Evolutionary conservation across 2,329 filamentous ascomycete species (phyloP), one percentile per base, ranked within the genome.

Genomic region (Monosporascus ibericus): DNA sequence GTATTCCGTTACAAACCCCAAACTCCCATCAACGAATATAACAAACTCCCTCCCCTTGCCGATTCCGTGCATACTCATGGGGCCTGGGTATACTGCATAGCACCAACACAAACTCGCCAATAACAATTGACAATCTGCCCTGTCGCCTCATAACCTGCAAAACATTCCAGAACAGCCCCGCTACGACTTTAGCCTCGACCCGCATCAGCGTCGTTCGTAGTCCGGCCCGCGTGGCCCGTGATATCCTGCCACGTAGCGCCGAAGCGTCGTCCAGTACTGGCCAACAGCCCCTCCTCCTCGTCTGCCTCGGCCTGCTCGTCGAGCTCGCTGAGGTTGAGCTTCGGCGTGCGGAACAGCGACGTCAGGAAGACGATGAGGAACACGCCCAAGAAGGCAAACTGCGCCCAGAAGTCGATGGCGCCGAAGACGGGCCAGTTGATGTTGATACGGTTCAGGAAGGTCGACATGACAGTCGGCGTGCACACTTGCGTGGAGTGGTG

Each of bases 351-450:
- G 77, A 97, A 86, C 0, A 96, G 72, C 3, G 88, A 84, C 1
- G 88, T 87, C 22, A 90, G 54, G 61, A 96, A 88, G 14, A 95
- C 85, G 51, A 96, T 72, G 9, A 96, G 69, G 70, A 95, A 96
- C 20, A 96, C 78, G 36, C 72, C 87, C 44, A 99, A 72, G 73
- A 99, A 97, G 14, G 81, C 88, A 66, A 96, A 97, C 64, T 99
- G 94, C 0, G 91, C 89, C 91, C 92, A 99, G 70, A 97, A 99
- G 60, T 90, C 82, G n/a, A 97, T 75, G 11, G 87, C 84, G 11
- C 94, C 94, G 65, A 99, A 95, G 67, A 96, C 90, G 6, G 94
- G 92, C 79, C 94, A 99, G 67, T 95, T 96, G 65, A 96, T 81
- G 22, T 89, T 92, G 55, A 96, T 83, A 44, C 92, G 85, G 70